phyloP scores from a whole-genome alignment of 495 filamentous ascomycete species.

The Copromyces sp. region DNA sequence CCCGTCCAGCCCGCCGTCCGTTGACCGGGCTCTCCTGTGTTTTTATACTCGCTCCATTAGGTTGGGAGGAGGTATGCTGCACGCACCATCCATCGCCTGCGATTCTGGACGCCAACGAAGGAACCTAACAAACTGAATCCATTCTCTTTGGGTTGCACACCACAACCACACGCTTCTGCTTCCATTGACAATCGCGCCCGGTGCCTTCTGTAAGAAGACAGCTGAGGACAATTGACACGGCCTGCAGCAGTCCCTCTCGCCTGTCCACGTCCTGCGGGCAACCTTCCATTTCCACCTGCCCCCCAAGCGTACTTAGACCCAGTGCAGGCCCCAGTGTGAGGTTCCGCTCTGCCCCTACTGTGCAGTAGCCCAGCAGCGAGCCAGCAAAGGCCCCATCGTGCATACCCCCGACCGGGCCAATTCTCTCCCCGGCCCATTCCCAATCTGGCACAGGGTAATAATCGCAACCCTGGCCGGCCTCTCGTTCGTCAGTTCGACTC shows the following conservation, averaged over 20 bases:
- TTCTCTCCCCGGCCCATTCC: slow-evolving; percentile 5
- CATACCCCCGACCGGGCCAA: slow-evolving; percentile 1
- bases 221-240: not conserved
- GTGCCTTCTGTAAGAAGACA: not conserved
- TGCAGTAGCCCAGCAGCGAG: slow-evolving; percentile 1
- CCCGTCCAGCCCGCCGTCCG: not conserved
- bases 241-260: not conserved
- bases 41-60: not conserved
- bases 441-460: slow-evolving; percentile 17
- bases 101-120: not conserved
- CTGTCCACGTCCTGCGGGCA: not conserved
- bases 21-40: not conserved
- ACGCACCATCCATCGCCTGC: not conserved
- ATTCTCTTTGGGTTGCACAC: not conserved
- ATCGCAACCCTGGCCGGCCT: slow-evolving; percentile 21
- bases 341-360: not conserved
- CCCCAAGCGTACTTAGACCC: not conserved
- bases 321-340: not conserved
- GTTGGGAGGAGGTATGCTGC: not conserved
- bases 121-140: not conserved
- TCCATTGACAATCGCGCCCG: not conserved
- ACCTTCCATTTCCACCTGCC: not conserved
- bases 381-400: slow-evolving; percentile 9
- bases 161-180: not conserved
- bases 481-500: slow-evolving; percentile 10